Base-by-base conservation (phyloP, 331 rosid genomes). In the Phaseolus coccineus region DNA sequence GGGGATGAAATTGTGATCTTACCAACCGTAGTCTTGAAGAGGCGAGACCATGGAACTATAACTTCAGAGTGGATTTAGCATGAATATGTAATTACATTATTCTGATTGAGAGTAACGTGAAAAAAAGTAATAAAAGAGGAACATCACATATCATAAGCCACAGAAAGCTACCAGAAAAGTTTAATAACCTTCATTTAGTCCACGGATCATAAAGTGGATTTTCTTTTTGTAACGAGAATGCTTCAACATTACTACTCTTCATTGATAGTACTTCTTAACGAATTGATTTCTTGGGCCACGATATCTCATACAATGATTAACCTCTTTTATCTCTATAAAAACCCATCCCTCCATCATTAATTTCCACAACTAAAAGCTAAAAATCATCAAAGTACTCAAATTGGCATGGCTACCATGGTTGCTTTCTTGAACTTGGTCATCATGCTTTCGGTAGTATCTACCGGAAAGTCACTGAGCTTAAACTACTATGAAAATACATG, bases 401-500 rank as follows among this genome's bases (percentile, higher is more conserved):
- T 27, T 52, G 69, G 56, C 69, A 87, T 92, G 96, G 89, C 86
- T 55, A 15, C 53, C 80, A 82, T 77, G 72, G 83, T 24, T 73
- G 75, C 88, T 69, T 71, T 92, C 85, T 75, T 89, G 76, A 76
- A 69, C 81, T 77, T 86, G 11, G 37, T 85, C 67, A 77, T 90
- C 81, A 72, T 88, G 33, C 74, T 89, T 72, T 87, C 89, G 39
- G 58, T 56, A 37, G 73, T 85, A 66, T 80, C 88, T 15, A 39
- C 78, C 3, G 87, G 77, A 61, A 78, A 69, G 19, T 88, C 97
- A 15, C 90, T 94, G 42, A 87, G 94, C 91, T 83, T 69, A 39
- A 89, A 94, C 79, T 77, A 92, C 84, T 92, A 94, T 13, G 84
- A 83, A 16, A 89, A 92, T 76, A 87, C 91, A 48, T 94, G 98